A percentile compares a stretch with the other conserved stretches of the same genome.
These are phyloP conservation scores for Fragaria nilgerrensis DNA, from an alignment of 306 rosid species.

Conservation along the genomic window DNA sequence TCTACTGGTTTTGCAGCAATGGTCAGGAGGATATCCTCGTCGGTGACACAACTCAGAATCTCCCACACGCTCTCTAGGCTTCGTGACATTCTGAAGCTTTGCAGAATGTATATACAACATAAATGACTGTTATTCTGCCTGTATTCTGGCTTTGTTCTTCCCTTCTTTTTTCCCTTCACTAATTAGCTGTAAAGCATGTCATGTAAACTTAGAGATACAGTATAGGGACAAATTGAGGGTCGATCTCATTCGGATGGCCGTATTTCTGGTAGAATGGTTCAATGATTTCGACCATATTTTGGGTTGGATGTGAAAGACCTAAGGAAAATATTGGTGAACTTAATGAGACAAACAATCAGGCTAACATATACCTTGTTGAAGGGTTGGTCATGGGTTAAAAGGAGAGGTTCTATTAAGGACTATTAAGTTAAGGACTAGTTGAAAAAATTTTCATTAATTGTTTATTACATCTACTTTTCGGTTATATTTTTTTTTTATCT, in stretches of 20 bases:
- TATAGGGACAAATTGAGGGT: background rate
- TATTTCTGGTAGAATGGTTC: background rate
- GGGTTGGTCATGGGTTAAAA: too few species aligned
- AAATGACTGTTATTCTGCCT: background rate
- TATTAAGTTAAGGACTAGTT: too few species aligned
- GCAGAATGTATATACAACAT: background rate
- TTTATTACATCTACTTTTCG: too few species aligned
- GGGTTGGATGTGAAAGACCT: too few species aligned
- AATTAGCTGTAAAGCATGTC: constrained; percentile 2
- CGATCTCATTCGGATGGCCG: background rate
- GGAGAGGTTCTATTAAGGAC: too few species aligned
- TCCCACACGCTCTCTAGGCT: constrained; percentile 51
- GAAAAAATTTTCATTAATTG: too few species aligned
- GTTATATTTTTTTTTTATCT: too few species aligned
- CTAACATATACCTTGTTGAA: too few species aligned
- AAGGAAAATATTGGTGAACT: too few species aligned
- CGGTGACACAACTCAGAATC: constrained; percentile 52
- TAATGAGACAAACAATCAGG: too few species aligned
- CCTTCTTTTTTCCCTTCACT: background rate
- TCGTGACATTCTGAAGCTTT: background rate
- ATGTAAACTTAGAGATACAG: background rate
- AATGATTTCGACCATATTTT: background rate
- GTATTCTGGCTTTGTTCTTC: background rate
- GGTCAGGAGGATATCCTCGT: constrained; percentile 59
- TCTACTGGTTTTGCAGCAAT: constrained; percentile 41